Evolutionary conservation across 2,329 filamentous ascomycete genomes (phyloP).

Genomic region (Colletotrichum theobromicola): DNA sequence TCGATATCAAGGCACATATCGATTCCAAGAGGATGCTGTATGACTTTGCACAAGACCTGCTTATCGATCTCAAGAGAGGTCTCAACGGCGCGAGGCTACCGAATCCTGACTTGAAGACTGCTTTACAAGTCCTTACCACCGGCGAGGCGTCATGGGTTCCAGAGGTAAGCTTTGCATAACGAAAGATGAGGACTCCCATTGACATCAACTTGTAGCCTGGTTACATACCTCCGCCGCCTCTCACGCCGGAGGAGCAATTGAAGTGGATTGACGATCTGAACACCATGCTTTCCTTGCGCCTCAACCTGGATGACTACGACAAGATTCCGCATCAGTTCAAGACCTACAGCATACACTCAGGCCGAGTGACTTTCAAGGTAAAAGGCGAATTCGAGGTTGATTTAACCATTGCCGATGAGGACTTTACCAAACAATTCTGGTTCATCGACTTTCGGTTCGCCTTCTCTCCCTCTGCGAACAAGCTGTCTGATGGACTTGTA

Average conservation of each 20-base stretch:
- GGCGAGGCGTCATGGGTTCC: constrained; percentile 81
- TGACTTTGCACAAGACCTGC: constrained; percentile 61
- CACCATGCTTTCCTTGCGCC: constrained; percentile 78
- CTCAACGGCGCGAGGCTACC: constrained; percentile 77
- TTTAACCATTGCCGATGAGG: constrained; percentile 87
- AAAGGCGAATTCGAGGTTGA: constrained; percentile 90
- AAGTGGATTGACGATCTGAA: constrained; percentile 82
- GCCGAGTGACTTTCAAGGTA: constrained; percentile 89
- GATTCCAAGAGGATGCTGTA: constrained; percentile 67
- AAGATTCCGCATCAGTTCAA: constrained; percentile 76
- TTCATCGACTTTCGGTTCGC: constrained; percentile 91
- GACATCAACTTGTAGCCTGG: constrained; percentile 57
- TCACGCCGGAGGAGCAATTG: constrained; percentile 75
- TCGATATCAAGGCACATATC: constrained; percentile 83
- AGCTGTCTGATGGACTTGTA: constrained; percentile 67
- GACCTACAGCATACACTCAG: constrained; percentile 79
- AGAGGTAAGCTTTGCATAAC: constrained; percentile 60
- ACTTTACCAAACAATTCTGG: constrained; percentile 83
- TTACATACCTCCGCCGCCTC: constrained; percentile 75
- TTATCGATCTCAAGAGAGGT: constrained; percentile 76
- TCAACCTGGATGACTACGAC: constrained; percentile 86
- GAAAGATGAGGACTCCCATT: neutral
- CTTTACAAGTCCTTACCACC: constrained; percentile 81
- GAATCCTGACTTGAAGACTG: constrained; percentile 90
- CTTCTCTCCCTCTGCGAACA: constrained; percentile 72